Conservation (phyloP, 148 eudicot species). For the Vaccinium vitisidaea region DNA sequence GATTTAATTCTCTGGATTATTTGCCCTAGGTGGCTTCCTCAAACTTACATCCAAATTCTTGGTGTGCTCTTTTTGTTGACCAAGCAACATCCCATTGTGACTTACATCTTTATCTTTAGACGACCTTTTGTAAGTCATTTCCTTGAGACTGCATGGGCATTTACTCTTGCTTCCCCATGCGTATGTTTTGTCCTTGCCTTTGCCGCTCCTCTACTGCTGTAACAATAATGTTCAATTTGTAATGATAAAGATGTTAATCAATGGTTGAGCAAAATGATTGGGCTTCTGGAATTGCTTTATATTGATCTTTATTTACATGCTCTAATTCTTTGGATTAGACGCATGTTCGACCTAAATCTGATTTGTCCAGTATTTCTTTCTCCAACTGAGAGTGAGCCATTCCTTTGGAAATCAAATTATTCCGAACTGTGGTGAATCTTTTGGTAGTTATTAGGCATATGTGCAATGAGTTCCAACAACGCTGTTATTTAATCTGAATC, state of each 20-base stretch:
- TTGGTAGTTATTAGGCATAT: background rate
- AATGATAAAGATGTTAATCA: background rate
- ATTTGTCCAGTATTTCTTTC: background rate
- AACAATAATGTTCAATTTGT: background rate
- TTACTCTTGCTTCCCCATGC: background rate
- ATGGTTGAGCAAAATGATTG: constrained; percentile 1
- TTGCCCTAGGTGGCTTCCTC: background rate
- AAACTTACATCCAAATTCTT: constrained; percentile 1
- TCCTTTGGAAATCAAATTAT: background rate
- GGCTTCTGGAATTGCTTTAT: constrained; percentile 5
- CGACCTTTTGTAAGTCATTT: background rate
- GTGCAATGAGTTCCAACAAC: background rate
- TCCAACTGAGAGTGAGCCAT: background rate
- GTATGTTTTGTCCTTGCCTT: constrained; percentile 3
- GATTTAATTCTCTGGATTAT: background rate
- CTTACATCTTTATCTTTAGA: background rate
- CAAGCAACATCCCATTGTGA: background rate
- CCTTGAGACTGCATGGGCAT: background rate
- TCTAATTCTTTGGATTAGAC: background rate
- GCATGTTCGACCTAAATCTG: background rate
- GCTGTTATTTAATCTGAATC: background rate
- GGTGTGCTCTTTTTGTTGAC: background rate
- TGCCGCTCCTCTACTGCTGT: background rate
- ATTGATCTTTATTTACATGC: background rate
- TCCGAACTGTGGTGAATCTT: background rate